Base-by-base conservation (phyloP, 164 flowering plant species). In the Protea cynaroides region DNA sequence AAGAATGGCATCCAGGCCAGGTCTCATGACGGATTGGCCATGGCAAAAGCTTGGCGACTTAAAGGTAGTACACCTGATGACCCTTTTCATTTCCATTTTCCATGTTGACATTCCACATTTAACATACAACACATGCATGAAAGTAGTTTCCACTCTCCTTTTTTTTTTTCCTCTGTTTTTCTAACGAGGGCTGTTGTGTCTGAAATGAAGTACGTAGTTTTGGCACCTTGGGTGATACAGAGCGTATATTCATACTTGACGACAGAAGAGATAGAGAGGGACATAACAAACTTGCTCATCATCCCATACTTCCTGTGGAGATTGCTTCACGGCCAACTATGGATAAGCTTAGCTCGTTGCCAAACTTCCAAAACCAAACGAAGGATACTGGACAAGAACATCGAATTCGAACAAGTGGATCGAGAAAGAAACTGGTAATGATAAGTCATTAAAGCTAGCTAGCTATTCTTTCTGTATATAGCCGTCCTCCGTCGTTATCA, bases 11-110 rank as follows among this genome's bases (percentile, higher is more conserved):
- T 67, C 81, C 1, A 72, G 25, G 46, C 86, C 83, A 19, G 86
- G 86, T 36, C 62, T 76, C n/a, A 79, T 83, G 59, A 81, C 80
- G 0, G 76, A 81, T 17, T 83, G 87, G 84, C 87, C 87, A 46
- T 83, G 87, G 87, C 66, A 64, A 52, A 73, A 71, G 38, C 84
- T 83, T 23, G 86, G 86, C 24, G 75, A 43, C 57, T 81, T 75
- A 34, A 83, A 83, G 84, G 86, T 80, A 40, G 8, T 40, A 8
- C 46, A 4, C 2, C 34, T n/a, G n/a, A 29, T 2, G 4, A 29
- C 34, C 34, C 34, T 29, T 29, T 40, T 12, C 46, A 40, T 9
- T 40, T 3, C 46, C 14, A 1, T 0, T 4, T 12, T 3, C 1
- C n/a, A n/a, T n/a, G n/a, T 13, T 29, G 2, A 13, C 25, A 29